Base-by-base conservation (phyloP, 2,329 filamentous ascomycete genomes). In the Magnaporthales sp. region DNA sequence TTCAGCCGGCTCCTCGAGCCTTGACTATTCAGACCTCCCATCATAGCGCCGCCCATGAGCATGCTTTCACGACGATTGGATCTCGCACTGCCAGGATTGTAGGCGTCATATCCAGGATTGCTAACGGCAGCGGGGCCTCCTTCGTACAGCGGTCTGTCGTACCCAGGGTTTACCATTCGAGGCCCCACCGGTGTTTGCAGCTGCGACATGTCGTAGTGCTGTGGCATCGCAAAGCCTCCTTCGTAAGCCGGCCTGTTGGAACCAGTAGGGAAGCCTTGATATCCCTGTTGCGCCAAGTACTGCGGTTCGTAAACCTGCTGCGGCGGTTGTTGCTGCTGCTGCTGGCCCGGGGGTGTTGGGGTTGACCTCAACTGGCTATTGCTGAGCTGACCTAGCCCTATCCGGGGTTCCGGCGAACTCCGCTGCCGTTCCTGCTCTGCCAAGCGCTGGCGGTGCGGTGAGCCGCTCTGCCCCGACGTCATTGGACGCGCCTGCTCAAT, bases 1-100 rank as follows among this genome's bases (percentile, higher is more conserved):
- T 83, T 79, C 38, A 86, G 76, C 11, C 83, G 83, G 70, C 83
- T 85, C 72, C 81, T 83, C 0, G 82, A 83, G 54, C 77, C 76
- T 70, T 85, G 83, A 24, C 81, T 79, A 66, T 79, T 82, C 32
- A 85, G 74, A 29, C 80, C 79, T n/a, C 38, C 38, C 38, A 46
- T 46, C 71, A 80, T 76, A 64, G 77, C 74, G 70, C 82, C 78
- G 24, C 78, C 78, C 67, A 83, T 79, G 73, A 82, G 81, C 68
- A 87, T 79, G 71, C 87, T 89, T 75, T 89, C 86, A 64, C 87
- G 82, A 63, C 85, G 80, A 72, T 81, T 84, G 22, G 30, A 32
- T 10, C 8, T 31, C 11, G 26, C n/a, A 9, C 61, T 15, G 56
- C 62, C 69, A 46, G 73, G 72, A 71, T 78, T 84, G 68, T 71